These are phyloP conservation scores for Wickerhamomyces tratensis DNA, from an alignment of 805 yeast species.

Conservation along the genomic window DNA sequence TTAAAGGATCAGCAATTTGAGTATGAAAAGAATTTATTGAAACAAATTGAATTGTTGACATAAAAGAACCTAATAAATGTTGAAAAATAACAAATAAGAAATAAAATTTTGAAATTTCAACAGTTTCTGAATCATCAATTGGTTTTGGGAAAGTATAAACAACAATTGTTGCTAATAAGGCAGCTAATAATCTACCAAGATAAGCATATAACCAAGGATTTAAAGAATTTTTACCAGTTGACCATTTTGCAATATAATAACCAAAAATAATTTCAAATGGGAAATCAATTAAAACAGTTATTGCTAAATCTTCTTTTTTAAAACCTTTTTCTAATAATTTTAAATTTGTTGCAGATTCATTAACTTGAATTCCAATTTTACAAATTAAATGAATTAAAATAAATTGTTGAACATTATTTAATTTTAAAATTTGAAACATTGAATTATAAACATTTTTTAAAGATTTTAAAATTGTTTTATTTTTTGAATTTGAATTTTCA, in stretches of 20 bases:
- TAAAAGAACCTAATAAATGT: slow-evolving; percentile 80
- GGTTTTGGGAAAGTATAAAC: slow-evolving; percentile 61
- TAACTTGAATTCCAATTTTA: slow-evolving; percentile 90
- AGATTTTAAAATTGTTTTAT: slow-evolving; percentile 13
- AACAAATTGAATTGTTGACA: slow-evolving; percentile 93
- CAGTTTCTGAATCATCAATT: slow-evolving; percentile 3
- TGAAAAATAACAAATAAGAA: slow-evolving; percentile 69
- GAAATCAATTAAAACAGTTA: slow-evolving; percentile 87
- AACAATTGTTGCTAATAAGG: slow-evolving; percentile 62
- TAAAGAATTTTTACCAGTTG: slow-evolving; percentile 65
- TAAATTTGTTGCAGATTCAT: slow-evolving; percentile 91
- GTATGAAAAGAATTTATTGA: slow-evolving; percentile 93
- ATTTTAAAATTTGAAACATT: slow-evolving; percentile 59
- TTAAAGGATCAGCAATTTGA: slow-evolving; percentile 85
- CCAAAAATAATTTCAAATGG: slow-evolving; percentile 96
- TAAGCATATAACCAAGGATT: slow-evolving; percentile 88
- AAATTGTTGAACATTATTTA: slow-evolving; percentile 65
- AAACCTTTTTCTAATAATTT: slow-evolving; percentile 87
- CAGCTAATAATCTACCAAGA: slow-evolving; percentile 71
- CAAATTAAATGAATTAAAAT: slow-evolving; percentile 68
- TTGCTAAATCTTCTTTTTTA: slow-evolving; percentile 85
- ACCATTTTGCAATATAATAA: slow-evolving; percentile 93
- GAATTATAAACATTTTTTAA: slow-evolving; percentile 48
- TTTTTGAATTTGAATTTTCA: slow-evolving; percentile 20
- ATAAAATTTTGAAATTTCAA: slow-evolving; percentile 39